Base-by-base conservation (phyloP, 2,329 filamentous ascomycete species). In the Domatiomyces catenatus region DNA sequence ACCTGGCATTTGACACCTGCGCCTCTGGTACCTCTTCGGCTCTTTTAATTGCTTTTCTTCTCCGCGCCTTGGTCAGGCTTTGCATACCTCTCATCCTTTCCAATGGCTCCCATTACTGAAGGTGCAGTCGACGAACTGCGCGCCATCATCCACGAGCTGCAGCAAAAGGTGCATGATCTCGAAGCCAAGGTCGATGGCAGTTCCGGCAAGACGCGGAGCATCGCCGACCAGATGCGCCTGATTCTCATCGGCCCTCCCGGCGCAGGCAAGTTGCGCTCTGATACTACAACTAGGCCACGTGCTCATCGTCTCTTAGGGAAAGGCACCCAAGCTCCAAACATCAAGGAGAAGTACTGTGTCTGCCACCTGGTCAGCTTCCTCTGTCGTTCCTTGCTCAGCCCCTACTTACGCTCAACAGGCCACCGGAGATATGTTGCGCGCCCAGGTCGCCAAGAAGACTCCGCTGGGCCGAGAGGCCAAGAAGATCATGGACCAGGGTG, bases 401-500 rank as follows among this genome's bases (percentile, higher is more conserved):
- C 51, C 48, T 36, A 46, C 42, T 22, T 46, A 49, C 32, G 46
- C 39, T 22, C 46, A 56, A 48, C 62, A 95, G 89, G 92, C 92
- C 57, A 98, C 92, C 53, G 92, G 92, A 68, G 92, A 98, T 72
- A 98, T 98, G 92, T 80, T 98, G 65, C 88, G 92, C 65, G 94
- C 89, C 60, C 92, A 98, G 71, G 92, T 98, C 66, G 85, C 90
- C 59, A 93, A 94, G 74, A 95, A 96, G 81, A 98, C 92, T 52
- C 72, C 85, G 53, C 81, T 98, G 58, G 92, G 92, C 61, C 80
- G 85, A 66, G 88, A 95, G 75, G 92, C 92, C 59, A 98, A 98
- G 83, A 96, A 96, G 81, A 98, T 98, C 70, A 98, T 98, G 92
- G 92, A 98, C 67, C 84, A 90, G 68, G 92, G 92, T 62, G 90